phyloP scores from a whole-genome alignment of 352 stramenopile genomes.

The Globisporangium recalcitrans region DNA sequence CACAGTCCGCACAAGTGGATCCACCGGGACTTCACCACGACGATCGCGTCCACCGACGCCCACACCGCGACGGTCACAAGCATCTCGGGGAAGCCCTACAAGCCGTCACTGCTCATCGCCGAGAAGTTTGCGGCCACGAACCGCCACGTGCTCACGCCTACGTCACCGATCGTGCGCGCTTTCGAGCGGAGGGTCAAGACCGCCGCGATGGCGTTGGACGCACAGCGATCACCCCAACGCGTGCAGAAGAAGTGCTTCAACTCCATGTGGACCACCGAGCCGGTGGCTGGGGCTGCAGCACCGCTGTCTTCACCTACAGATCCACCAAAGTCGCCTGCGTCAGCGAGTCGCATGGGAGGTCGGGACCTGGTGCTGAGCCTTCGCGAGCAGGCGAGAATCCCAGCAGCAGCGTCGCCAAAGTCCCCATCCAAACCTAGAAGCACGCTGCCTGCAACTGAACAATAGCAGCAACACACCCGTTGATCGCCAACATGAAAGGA shows the following conservation, averaged over 20 bases:
- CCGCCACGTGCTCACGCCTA: slow-evolving; percentile 5
- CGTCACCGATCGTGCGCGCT: slow-evolving; percentile 2
- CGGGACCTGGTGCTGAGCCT: slow-evolving; percentile 15
- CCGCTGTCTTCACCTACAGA: not conserved
- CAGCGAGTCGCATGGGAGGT: slow-evolving; percentile 6
- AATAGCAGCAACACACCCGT: not conserved
- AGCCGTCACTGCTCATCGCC: slow-evolving; percentile 32
- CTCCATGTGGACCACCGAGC: slow-evolving; percentile 57
- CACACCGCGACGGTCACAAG: slow-evolving; percentile 45
- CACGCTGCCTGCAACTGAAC: not conserved
- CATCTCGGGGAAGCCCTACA: slow-evolving; percentile 35
- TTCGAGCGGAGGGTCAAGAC: slow-evolving; percentile 39
- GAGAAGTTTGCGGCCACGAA: slow-evolving; percentile 33
- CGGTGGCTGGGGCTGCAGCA: not conserved
- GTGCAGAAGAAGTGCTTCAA: slow-evolving; percentile 50
- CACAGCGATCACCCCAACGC: slow-evolving; percentile 28
- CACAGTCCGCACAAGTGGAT: slow-evolving; percentile 53
- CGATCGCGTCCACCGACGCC: slow-evolving; percentile 33
- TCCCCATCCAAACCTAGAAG: not conserved
- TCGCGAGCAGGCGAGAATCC: slow-evolving; percentile 7
- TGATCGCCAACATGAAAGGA: not conserved
- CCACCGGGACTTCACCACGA: slow-evolving; percentile 43
- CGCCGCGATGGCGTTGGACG: slow-evolving; percentile 21
- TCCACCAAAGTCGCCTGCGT: not conserved
- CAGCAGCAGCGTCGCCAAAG: not conserved